Percentiles rank a stretch among this genome's conserved stretches.
These are phyloP conservation scores for Escallonia rubra DNA, from an alignment of 129 eudicot genomes.

Conservation along the genomic window DNA sequence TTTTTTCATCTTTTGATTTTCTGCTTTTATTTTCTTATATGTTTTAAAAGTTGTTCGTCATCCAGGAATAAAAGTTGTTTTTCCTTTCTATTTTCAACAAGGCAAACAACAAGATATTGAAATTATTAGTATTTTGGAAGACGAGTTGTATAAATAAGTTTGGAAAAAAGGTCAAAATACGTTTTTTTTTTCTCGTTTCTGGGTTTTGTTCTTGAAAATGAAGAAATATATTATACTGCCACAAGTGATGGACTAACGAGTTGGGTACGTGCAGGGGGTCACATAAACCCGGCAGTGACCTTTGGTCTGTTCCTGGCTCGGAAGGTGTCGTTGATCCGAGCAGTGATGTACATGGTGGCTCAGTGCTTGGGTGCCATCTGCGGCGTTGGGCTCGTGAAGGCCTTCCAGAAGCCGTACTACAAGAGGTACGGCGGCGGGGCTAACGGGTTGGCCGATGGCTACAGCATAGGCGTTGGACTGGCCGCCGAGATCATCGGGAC, in stretches of 20 bases:
- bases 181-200: background rate
- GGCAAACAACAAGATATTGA: background rate
- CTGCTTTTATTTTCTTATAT: too few relatives aligned
- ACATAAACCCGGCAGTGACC: constrained; percentile 84
- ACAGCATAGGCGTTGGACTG: constrained; percentile 60
- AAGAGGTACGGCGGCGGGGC: constrained; percentile 68
- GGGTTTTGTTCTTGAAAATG: background rate
- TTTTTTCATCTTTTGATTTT: too few relatives aligned
- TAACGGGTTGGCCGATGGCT: constrained; percentile 46
- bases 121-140: too few relatives aligned
- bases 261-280: constrained; percentile 52
- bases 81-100: background rate
- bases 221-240: background rate
- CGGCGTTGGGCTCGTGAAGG: constrained; percentile 75
- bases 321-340: constrained; percentile 69
- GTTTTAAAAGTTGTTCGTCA: too few relatives aligned
- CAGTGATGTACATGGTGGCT: constrained; percentile 77
- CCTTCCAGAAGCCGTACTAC: constrained; percentile 50
- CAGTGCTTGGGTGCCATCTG: constrained; percentile 83
- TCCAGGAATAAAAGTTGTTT: too few relatives aligned
- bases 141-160: background rate
- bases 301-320: constrained; percentile 77
- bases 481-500: constrained; percentile 84
- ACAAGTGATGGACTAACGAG: too few relatives aligned
- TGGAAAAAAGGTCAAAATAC: background rate